Evolutionary conservation across 73 alveolate species (phyloP).

Genomic region (Blepharisma stoltei): DNA sequence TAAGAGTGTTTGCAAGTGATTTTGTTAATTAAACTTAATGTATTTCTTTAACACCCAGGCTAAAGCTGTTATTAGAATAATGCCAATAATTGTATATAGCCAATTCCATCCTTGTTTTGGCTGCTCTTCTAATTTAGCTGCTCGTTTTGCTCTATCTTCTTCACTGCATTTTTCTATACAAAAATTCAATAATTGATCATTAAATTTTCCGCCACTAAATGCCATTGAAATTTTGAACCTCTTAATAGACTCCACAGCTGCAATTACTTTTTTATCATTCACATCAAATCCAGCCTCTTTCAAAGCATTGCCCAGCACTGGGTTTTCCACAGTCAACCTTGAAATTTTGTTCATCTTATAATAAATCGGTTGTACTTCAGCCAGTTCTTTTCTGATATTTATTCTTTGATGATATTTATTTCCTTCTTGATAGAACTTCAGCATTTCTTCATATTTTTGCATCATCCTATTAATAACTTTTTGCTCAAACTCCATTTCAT

Average conservation of each 20-base stretch:
- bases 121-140: too few species aligned
- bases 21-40: too few species aligned
- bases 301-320: neutral
- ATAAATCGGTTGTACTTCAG: neutral
- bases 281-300: neutral
- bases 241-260: neutral
- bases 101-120: too few species aligned
- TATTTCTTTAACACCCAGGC: too few species aligned
- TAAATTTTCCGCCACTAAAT: constrained; percentile 17
- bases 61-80: too few species aligned
- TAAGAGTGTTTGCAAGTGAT: too few species aligned
- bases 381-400: constrained; percentile 4
- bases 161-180: constrained; percentile 24
- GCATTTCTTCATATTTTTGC: constrained; percentile 6
- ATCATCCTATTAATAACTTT: constrained; percentile 4
- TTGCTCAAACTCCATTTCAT: constrained; percentile 15
- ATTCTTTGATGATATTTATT: neutral
- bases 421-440: neutral
- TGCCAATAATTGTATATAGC: too few species aligned
- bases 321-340: neutral
- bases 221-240: constrained; percentile 7
- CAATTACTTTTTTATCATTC: neutral
- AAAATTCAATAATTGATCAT: neutral
- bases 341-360: neutral
- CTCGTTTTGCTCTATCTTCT: neutral